These are phyloP conservation scores for Debaryomyces castellii DNA, from an alignment of 805 yeast species.

Conservation along the genomic window DNA sequence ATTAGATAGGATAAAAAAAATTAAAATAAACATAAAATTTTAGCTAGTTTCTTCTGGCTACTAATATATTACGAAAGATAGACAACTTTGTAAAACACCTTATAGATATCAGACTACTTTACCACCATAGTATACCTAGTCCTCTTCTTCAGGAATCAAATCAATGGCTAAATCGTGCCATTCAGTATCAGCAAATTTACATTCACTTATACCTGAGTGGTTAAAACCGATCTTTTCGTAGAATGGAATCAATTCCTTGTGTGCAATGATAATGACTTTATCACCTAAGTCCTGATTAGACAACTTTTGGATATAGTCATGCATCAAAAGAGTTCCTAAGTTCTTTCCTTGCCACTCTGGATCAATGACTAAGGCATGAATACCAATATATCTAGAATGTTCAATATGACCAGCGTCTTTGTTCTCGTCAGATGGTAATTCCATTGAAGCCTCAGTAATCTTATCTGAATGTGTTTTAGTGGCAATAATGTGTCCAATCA, in stretches of 20 bases:
- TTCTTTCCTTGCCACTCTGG: slow-evolving; percentile 79
- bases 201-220: slow-evolving; percentile 62
- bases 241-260: slow-evolving; percentile 66
- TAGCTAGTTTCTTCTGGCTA: not conserved
- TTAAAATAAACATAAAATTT: not conserved
- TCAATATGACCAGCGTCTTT: slow-evolving; percentile 67
- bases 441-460: slow-evolving; percentile 63
- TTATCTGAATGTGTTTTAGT: slow-evolving; percentile 59
- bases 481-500: slow-evolving; percentile 79
- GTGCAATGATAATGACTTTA: slow-evolving; percentile 71
- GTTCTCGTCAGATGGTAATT: slow-evolving; percentile 44
- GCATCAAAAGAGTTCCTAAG: slow-evolving; percentile 77
- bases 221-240: slow-evolving; percentile 81
- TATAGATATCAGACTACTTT: not conserved
- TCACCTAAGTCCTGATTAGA: slow-evolving; percentile 85
- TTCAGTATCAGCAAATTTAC: slow-evolving; percentile 54
- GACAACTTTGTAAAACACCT: not conserved
- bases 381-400: slow-evolving; percentile 67
- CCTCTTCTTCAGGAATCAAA: slow-evolving; percentile 43
- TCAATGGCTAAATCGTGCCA: slow-evolving; percentile 63
- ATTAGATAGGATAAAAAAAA: not conserved
- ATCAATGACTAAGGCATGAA: slow-evolving; percentile 78
- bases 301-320: slow-evolving; percentile 88
- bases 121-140: slow-evolving; percentile 12
- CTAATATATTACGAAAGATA: not conserved